These are phyloP conservation scores for Conringia planisiliqua DNA, from an alignment of 345 rosid species.

Conservation along the genomic window DNA sequence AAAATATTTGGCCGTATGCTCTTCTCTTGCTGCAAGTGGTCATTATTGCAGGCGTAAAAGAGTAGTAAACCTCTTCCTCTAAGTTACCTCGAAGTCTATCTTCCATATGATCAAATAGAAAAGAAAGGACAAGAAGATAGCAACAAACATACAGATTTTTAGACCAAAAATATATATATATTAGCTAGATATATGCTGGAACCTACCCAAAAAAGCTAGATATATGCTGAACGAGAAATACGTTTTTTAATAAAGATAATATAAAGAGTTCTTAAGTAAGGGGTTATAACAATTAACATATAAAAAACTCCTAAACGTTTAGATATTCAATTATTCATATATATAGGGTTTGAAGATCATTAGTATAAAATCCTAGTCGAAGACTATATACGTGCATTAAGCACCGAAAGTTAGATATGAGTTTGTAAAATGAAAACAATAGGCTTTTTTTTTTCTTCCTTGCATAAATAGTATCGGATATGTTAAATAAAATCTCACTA, in stretches of 20 bases:
- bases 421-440: too few relatives aligned
- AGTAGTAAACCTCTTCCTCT: not conserved
- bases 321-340: too few relatives aligned
- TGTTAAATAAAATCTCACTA: too few relatives aligned
- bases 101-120: not conserved
- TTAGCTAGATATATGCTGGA: too few relatives aligned
- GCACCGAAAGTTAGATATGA: too few relatives aligned
- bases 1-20: not conserved
- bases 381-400: too few relatives aligned
- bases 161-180: too few relatives aligned
- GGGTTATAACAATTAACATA: not conserved
- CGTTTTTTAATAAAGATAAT: not conserved
- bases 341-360: too few relatives aligned
- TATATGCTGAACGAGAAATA: not conserved
- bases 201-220: too few relatives aligned
- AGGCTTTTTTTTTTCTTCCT: too few relatives aligned
- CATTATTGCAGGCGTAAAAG: conserved; percentile 1
- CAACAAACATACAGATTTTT: not conserved
- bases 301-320: not conserved
- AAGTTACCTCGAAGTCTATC: not conserved
- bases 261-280: not conserved
- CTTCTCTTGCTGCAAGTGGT: not conserved
- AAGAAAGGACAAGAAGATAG: not conserved
- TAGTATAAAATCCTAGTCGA: too few relatives aligned
- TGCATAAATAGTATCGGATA: too few relatives aligned